These are phyloP conservation scores for Penicillium sp. DNA, from an alignment of 2,329 filamentous ascomycete genomes.

Conservation along the genomic window DNA sequence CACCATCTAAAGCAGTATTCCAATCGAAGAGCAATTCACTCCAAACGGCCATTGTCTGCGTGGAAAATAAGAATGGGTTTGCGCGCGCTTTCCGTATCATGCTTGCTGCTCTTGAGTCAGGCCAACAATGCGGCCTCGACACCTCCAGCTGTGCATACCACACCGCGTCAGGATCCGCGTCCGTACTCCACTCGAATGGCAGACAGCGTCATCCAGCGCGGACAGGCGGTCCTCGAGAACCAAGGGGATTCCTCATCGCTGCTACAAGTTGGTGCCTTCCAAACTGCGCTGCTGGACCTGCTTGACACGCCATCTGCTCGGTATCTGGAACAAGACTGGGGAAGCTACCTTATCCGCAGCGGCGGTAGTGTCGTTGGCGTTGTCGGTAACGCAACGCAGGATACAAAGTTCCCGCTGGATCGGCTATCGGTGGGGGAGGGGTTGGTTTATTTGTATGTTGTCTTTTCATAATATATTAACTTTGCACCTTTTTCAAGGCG, in stretches of 20 bases:
- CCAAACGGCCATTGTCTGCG: no score
- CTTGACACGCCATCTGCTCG: constrained; percentile 16
- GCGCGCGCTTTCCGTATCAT: background rate
- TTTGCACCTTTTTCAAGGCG: no score
- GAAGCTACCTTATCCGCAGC: constrained; percentile 25
- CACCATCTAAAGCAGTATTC: no score
- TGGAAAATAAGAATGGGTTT: no score
- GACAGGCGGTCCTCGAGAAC: constrained; percentile 25
- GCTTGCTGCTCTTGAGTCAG: background rate
- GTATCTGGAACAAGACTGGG: constrained; percentile 25
- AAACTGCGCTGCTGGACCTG: constrained; percentile 27
- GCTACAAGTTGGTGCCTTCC: constrained; percentile 31
- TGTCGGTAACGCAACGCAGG: constrained; percentile 26
- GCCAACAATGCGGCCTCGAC: background rate
- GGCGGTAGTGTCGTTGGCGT: constrained; percentile 25
- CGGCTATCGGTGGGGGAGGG: constrained; percentile 27
- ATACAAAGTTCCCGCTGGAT: constrained; percentile 28
- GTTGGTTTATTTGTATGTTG: constrained; percentile 23
- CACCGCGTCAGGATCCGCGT: constrained; percentile 24
- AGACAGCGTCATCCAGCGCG: constrained; percentile 32
- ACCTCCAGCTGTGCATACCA: background rate
- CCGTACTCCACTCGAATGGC: constrained; percentile 35
- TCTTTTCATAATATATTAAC: no score
- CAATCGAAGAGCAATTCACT: no score
- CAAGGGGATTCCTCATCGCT: constrained; percentile 19